Evolutionary conservation across 768 basidiomycete species (phyloP), one percentile per base, ranked within the genome.

Genomic region (Hygrophorus russula): DNA sequence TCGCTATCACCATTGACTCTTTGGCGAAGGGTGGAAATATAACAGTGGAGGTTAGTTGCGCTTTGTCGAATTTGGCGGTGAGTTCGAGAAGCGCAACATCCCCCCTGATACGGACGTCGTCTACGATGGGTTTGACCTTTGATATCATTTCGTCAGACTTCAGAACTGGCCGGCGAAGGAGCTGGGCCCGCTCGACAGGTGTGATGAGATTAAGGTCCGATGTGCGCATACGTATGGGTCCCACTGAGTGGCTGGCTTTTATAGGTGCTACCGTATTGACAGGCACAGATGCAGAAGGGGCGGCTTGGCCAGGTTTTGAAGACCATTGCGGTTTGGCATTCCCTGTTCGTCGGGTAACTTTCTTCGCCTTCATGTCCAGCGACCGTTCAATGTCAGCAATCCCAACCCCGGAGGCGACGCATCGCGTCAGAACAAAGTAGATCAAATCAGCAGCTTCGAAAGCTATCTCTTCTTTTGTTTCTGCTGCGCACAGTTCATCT

Each of bases 391-490:
- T 77, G 50, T 98, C 91, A 17, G 73, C 65, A 51, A 97, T 68
- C 33, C 70, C 70, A 13, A 98, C 90, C 0, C 93, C 94, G 3
- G 78, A 71, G 36, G 82, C 74, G 15, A 88, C 69, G 56, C 94
- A 97, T 51, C 82, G 80, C 15, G 86, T 77, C 52, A 99, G 62
- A 1, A 84, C 77, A 57, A 99, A 99, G 66, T 98, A 99, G 33
- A 94, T 55, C 17, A 99, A 68, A 63, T 99, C 96, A 1, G 93
- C 94, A 5, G 92, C 88, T 62, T 99, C 96, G 48, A 93, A 94
- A 1, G 92, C 86, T 12, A 96, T 67, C 24, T 97, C 88, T 38
- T 85, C 79, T 55, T 75, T 76, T 1, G 77, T 76, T 51, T 77
- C 67, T 17, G 89, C 89, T 13, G 71, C 70, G 58, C 91, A 94